Conservation (phyloP, 176 grass and related monocot species). For the Carex kokanica region DNA sequence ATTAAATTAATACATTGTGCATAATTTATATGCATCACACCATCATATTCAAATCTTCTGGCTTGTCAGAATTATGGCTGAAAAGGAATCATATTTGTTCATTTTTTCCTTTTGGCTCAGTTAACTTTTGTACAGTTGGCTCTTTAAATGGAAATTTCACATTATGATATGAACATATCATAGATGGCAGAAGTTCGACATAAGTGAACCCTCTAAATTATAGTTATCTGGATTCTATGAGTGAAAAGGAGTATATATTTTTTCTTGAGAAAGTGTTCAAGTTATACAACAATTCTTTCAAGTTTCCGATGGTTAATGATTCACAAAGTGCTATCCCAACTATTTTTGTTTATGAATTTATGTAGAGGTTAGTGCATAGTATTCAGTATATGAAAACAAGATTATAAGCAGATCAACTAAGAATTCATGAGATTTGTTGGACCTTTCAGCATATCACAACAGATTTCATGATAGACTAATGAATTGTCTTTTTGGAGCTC, state of each 20-base stretch:
- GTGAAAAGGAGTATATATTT: neutral
- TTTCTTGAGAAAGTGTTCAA: neutral
- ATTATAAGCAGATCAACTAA: neutral
- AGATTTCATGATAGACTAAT: neutral
- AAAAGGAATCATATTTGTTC: neutral
- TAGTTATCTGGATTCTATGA: neutral
- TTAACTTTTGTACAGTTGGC: neutral
- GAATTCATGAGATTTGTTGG: neutral
- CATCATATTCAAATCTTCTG: neutral
- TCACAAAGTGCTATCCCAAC: neutral
- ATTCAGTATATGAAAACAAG: too few relatives aligned
- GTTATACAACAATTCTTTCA: neutral
- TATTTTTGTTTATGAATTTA: neutral
- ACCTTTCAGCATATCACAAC: neutral
- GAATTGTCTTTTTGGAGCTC: neutral
- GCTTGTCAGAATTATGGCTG: neutral
- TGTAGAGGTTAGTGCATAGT: too few relatives aligned
- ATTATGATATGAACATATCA: neutral
- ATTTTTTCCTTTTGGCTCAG: neutral
- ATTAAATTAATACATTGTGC: neutral
- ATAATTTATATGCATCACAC: too few relatives aligned
- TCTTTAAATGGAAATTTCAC: neutral
- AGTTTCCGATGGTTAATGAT: neutral
- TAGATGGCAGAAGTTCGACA: neutral
- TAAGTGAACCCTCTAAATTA: neutral